Evolutionary conservation across 345 rosid species (phyloP), one percentile per base, ranked within the genome.

Genomic region (Moricandia moricandioides): DNA sequence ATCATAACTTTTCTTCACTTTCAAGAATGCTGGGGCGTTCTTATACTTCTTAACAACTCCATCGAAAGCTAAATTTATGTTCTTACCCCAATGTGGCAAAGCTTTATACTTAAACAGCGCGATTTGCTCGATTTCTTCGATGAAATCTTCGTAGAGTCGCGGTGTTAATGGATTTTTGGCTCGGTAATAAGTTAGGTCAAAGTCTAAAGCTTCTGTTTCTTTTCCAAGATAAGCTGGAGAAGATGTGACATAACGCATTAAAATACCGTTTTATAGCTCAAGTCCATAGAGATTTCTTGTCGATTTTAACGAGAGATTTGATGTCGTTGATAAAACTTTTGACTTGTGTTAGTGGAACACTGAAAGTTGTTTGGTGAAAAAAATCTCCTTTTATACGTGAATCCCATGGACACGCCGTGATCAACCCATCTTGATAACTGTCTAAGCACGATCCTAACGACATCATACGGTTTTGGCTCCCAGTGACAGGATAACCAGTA

Each of bases 401-500:
- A 64, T 90, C 94, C 96, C 98, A 92, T 7, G 86, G 52, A 69
- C 96, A 92, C 0, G 90, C 79, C 0, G 92, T 90, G 57, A 83
- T 57, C 39, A 85, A 1, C 9, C 67, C 72, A 34, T 92, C 83
- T 2, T 65, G 67, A 0, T 0, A 67, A 30, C 96, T 84, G 31
- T 92, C 95, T 0, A 92, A 87, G 71, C 98, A 90, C 0, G 87
- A 70, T 24, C 96, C 96, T 0, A 92, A 90, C 5, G 96, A 82
- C 71, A 90, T 93, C 18, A 92, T 73, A 6, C 86, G 85, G 64
- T 85, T 65, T 37, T 92, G 96, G 35, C 65, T 79, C 37, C 94
- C 98, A 5, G 86, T 77, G 7, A 86, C 91, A 0, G 98, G 96
- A 77, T 90, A 90, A 2, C 92, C 88, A 0, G 87, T 86, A 59